Base-by-base conservation (phyloP, 257 asterid species). In the Echites panduratus region DNA sequence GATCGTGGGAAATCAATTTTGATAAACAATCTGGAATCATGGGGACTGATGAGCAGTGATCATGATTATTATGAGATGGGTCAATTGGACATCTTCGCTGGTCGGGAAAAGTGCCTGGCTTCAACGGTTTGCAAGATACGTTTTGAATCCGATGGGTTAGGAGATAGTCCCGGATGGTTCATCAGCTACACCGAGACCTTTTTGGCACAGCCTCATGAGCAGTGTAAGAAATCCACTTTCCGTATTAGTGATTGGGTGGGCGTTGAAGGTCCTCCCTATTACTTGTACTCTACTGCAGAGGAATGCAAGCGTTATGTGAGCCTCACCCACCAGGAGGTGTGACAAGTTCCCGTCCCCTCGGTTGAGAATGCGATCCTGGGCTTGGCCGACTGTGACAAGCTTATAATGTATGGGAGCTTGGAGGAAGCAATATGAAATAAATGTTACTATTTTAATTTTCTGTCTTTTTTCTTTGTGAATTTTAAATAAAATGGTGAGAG, bases 1-100 rank as follows among this genome's bases (percentile, higher is more conserved):
- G 64, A 68, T 4, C 29, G 0, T 0, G 87, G 87, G 2, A 74
- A 62, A 20, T 79, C 87, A 0, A 80, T 89, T 17, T 8, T 16
- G 57, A 50, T 50, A n/a, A n/a, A 7, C 53, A 68, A 88, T 69
- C 85, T 88, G 1, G 40, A 75, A 76, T 48, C 73, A 0, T 86
- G 92, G 96, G 94, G 96, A 53, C 69, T 88, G 22, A 86, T 88
- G 94, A 88, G 59, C 77, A 50, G 0, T n/a, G 54, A 68, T 2
- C 83, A 86, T 49, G 82, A 86, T 73, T 89, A 88, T 80, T 86
- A 59, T 9, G 92, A 88, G 66, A 78, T 84, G 63, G 89, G 78
- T 1, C 86, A 74, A 24, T 13, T 78, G 14, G 96, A 89, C 22
- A 77, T 86, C 6, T 88, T 88, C 59, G 78, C 83, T 48, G 96